phyloP scores from a whole-genome alignment of 2,329 filamentous ascomycete species.

The Epichloe amarillans region DNA sequence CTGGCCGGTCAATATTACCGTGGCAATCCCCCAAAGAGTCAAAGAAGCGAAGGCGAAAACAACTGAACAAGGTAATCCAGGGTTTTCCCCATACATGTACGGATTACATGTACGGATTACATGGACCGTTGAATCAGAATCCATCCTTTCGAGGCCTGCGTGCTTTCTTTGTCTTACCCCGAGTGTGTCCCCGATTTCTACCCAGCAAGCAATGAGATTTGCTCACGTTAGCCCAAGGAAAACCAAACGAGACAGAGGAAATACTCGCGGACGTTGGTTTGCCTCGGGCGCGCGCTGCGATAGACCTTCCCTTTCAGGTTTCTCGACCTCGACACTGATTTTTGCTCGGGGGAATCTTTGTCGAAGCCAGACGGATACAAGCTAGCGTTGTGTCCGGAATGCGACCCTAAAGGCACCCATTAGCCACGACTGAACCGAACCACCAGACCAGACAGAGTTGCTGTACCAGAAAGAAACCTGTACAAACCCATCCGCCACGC shows the following conservation, averaged over 20 bases:
- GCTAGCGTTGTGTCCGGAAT: slow-evolving; percentile 45
- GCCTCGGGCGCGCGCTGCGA: slow-evolving; percentile 45
- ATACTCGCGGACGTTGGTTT: not conserved
- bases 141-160: not conserved
- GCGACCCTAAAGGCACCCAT: slow-evolving; percentile 36
- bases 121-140: not conserved
- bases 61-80: not conserved
- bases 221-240: not conserved
- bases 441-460: no score
- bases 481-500: slow-evolving; percentile 16
- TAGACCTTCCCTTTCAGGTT: slow-evolving; percentile 50
- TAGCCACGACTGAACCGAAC: no score
- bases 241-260: not conserved
- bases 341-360: slow-evolving; percentile 27
- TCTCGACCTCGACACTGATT: slow-evolving; percentile 62
- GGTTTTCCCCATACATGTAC: not conserved
- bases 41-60: not conserved
- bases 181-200: slow-evolving; percentile 25
- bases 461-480: no score
- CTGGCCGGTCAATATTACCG: not conserved
- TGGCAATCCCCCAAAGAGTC: slow-evolving; percentile 16
- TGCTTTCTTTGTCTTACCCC: slow-evolving; percentile 27
- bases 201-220: not conserved
- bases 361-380: slow-evolving; percentile 45
- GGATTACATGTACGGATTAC: no score